Evolutionary conservation across 1,284 basidiomycete genomes (phyloP).

Genomic region (Spongiforma sp.): DNA sequence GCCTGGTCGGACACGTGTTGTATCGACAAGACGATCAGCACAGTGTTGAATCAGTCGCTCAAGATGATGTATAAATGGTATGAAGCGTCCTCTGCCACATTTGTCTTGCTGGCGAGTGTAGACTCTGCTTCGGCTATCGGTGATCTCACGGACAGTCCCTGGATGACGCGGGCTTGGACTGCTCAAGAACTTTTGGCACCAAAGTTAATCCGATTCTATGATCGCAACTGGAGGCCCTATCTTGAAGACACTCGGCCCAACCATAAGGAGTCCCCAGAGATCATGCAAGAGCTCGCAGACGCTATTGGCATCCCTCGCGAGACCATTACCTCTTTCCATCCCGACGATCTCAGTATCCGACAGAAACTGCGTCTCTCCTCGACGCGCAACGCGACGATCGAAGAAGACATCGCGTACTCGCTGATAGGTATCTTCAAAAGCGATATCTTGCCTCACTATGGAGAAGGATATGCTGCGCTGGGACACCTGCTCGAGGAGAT

Average conservation of each 20-base stretch:
- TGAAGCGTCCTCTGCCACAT: not conserved
- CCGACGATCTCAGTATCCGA: constrained; percentile 6
- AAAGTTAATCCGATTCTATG: constrained; percentile 14
- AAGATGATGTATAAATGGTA: constrained; percentile 1
- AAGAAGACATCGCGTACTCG: no score
- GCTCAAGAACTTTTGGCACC: constrained; percentile 21
- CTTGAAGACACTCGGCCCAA: constrained; percentile 9
- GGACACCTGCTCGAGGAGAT: no score
- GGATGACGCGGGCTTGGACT: no score
- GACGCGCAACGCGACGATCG: not conserved
- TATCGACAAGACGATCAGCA: constrained; percentile 4
- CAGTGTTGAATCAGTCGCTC: not conserved
- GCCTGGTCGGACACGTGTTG: not conserved
- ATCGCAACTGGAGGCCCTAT: no score
- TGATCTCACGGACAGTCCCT: constrained; percentile 3
- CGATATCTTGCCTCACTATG: no score
- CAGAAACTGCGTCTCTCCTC: constrained; percentile 17
- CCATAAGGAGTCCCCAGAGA: no score
- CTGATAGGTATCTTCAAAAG: no score
- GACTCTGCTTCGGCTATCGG: not conserved
- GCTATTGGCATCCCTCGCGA: constrained; percentile 5
- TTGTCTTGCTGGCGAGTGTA: not conserved
- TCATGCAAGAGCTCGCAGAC: constrained; percentile 18
- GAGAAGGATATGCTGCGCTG: no score
- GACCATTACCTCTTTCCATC: constrained; percentile 14